Conservation (phyloP, 441 rosid species). For the Melastoma candidum region DNA sequence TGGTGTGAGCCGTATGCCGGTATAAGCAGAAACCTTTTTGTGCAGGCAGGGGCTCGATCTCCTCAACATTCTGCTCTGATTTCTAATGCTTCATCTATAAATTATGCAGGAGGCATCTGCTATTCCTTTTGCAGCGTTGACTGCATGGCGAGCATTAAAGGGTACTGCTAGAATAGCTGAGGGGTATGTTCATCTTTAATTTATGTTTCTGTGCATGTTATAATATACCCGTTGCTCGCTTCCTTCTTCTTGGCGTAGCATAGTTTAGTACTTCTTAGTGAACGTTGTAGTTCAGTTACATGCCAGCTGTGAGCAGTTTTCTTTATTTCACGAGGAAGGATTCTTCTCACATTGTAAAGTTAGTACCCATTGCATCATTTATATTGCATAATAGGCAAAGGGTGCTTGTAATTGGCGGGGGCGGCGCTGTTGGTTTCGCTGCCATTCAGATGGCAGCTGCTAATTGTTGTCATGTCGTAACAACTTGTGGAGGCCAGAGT, state of each 20-base stretch:
- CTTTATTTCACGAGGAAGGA: too few relatives aligned
- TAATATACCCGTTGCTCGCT: too few relatives aligned
- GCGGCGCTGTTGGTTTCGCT: constrained; percentile 91
- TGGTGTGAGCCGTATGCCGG: background rate
- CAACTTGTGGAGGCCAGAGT: constrained; percentile 77
- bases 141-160: constrained; percentile 95
- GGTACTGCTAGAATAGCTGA: constrained; percentile 78
- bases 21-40: constrained; percentile 1
- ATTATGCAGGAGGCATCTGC: constrained; percentile 78
- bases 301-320: too few relatives aligned
- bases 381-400: constrained; percentile 51
- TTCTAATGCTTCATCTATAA: constrained; percentile 3
- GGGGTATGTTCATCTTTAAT: constrained; percentile 41
- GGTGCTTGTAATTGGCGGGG: constrained; percentile 75
- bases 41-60: background rate
- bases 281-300: too few relatives aligned
- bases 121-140: constrained; percentile 90
- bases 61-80: constrained; percentile 4
- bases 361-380: constrained; percentile 4
- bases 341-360: background rate
- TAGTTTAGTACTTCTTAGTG: too few relatives aligned
- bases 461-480: constrained; percentile 58
- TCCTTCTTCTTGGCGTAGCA: too few relatives aligned
- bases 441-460: constrained; percentile 86
- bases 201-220: too few relatives aligned